Base-by-base conservation (phyloP, 2,329 filamentous ascomycete species). In the Aspergillus floridensis region DNA sequence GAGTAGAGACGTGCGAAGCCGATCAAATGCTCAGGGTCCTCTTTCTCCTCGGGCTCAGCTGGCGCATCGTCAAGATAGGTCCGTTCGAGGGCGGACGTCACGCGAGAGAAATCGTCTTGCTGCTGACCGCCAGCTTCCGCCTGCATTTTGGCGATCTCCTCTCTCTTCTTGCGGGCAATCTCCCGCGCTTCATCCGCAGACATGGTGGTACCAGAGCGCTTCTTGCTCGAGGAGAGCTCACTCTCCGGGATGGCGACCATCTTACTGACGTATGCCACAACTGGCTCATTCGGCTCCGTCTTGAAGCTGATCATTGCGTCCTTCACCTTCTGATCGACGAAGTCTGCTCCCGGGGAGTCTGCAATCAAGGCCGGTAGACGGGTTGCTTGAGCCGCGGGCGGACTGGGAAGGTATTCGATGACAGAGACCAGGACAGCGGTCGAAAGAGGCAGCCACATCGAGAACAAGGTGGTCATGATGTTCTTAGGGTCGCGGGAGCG, bases 191-290 rank as follows among this genome's bases (percentile, higher is more conserved):
- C 95, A 63, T 96, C 95, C 1, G 92, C 89, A 44, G 86, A 96
- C 70, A 98, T 83, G 48, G 87, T 78, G 21, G 78, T 87, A 0
- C 88, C 88, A 16, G 86, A 83, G 49, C 91, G 84, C 74, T 89
- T 96, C 22, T 75, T 75, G 74, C 96, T 96, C 55, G 93, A 86
- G 0, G 91, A 90, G 5, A 99, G 80, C 68, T 99, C 93, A 74
- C 91, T 97, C 70, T 96, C 91, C 0, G 92, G 93, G 12, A 99
- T 84, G 0, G 95, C 95, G 1, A 98, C 91, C 92, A 99, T 97
- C 74, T 99, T 99, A 78, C 93, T 98, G 61, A 99, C 91, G 66
- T 96, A 99, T 8, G 91, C 93, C 1, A 99, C 91, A 0, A 96
- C 87, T 0, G 93, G 93, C 59, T 90, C 89, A 0, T 87, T 82